phyloP scores from a whole-genome alignment of 305 asterid genomes.

The Plantago lanceolata region DNA sequence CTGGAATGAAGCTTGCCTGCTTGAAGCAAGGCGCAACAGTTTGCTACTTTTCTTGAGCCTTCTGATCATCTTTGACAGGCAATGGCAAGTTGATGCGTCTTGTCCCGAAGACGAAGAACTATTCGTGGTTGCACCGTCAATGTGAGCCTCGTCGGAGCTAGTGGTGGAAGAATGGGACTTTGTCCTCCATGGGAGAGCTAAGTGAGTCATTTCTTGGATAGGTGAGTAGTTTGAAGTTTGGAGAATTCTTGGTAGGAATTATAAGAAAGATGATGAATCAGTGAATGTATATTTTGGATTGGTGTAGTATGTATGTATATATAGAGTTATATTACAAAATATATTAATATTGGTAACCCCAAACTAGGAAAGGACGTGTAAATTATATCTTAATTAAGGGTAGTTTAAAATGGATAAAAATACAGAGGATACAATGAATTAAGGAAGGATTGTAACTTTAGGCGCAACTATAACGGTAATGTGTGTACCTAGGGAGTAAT shows the following conservation, averaged over 20 bases:
- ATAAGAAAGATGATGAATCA: background rate
- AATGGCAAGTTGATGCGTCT: conserved; percentile 28
- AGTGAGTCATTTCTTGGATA: conserved; percentile 31
- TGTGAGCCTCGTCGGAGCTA: conserved; percentile 9
- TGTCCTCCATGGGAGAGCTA: conserved; percentile 38
- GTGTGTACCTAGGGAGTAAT: background rate
- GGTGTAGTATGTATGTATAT: background rate
- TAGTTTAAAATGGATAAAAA: no score
- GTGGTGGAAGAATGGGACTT: conserved; percentile 28
- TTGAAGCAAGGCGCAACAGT: conserved; percentile 26
- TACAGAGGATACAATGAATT: conserved; percentile 1
- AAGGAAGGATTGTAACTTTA: conserved; percentile 1
- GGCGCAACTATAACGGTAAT: background rate
- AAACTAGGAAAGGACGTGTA: no score
- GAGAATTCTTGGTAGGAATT: background rate
- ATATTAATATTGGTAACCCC: background rate
- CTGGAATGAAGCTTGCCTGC: conserved; percentile 49
- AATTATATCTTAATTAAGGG: no score
- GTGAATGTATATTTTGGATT: background rate
- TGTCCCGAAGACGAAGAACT: conserved; percentile 6
- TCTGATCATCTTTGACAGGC: conserved; percentile 38
- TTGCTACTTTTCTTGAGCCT: conserved; percentile 34
- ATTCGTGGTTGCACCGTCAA: conserved; percentile 1
- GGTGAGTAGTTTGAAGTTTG: background rate
- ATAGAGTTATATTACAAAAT: background rate